Percentiles rank a stretch among this genome's conserved stretches.
Conservation (phyloP, 164 flowering plant species). For the Brasenia schreberi region DNA sequence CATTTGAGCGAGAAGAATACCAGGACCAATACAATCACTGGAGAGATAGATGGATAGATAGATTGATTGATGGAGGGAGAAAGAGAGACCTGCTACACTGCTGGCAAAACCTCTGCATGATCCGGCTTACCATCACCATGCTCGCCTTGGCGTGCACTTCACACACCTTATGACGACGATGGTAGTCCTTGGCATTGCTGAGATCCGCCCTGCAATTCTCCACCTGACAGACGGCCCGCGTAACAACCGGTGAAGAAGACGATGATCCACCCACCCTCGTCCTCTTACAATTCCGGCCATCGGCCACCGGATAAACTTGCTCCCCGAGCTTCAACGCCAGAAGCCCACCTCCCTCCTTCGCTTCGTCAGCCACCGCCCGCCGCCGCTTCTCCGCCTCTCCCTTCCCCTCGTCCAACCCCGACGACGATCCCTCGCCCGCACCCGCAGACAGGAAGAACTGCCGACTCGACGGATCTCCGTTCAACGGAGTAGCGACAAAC, state of each 20-base stretch:
- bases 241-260: constrained; percentile 7
- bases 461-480: constrained; percentile 7
- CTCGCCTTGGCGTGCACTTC: constrained; percentile 81
- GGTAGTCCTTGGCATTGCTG: constrained; percentile 73
- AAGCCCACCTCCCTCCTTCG: constrained; percentile 32
- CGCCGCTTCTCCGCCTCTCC: constrained; percentile 51
- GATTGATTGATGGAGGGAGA: no score
- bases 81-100: constrained; percentile 79
- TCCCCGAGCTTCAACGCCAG: constrained; percentile 72
- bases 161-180: constrained; percentile 89
- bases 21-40: no score
- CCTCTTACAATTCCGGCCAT: constrained; percentile 50
- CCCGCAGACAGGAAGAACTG: neutral
- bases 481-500: constrained; percentile 44
- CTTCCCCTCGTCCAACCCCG: constrained; percentile 11
- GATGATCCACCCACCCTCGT: constrained; percentile 16
- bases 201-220: constrained; percentile 71
- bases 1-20: no score
- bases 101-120: constrained; percentile 94
- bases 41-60: no score
- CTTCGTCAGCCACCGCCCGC: constrained; percentile 36
- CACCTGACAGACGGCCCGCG: constrained; percentile 76
- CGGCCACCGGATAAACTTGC: constrained; percentile 26
- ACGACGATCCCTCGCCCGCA: neutral
- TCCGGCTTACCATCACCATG: constrained; percentile 57